A percentile compares a stretch with the other conserved stretches of the same genome.
phyloP scores from a whole-genome alignment of 345 rosid species.

The Schrenkiella parvula region DNA sequence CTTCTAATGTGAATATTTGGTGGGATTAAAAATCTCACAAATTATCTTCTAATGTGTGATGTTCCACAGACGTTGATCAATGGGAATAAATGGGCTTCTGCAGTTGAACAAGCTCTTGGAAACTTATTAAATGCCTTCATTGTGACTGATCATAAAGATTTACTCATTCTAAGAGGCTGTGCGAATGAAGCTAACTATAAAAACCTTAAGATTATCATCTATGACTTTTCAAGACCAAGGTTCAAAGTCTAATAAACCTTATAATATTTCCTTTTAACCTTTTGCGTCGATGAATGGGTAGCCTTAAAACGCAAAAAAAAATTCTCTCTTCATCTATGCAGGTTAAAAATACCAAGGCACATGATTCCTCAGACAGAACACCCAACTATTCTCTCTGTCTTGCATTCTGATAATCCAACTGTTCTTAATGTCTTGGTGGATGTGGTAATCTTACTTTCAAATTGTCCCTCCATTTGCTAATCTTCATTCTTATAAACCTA shows the following conservation, averaged over 20 bases:
- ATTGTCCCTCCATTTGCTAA: background rate
- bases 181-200: constrained; percentile 65
- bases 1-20: background rate
- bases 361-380: constrained; percentile 81
- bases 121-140: constrained; percentile 88
- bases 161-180: constrained; percentile 60
- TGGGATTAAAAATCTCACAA: background rate
- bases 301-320: constrained; percentile 9
- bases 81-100: constrained; percentile 82
- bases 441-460: constrained; percentile 48
- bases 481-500: background rate
- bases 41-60: constrained; percentile 5
- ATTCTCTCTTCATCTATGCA: constrained; percentile 34
- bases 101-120: constrained; percentile 88
- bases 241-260: constrained; percentile 27
- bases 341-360: constrained; percentile 69
- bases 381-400: constrained; percentile 71
- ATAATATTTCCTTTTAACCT: background rate
- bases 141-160: constrained; percentile 79
- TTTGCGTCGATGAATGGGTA: background rate
- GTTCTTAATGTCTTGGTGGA: constrained; percentile 91
- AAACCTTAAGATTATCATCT: constrained; percentile 68
- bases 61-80: constrained; percentile 58
- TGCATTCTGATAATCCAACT: constrained; percentile 67
- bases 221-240: constrained; percentile 89